Evolutionary conservation across 2,329 filamentous ascomycete species (phyloP).

Genomic region (Clarireedia sp.): DNA sequence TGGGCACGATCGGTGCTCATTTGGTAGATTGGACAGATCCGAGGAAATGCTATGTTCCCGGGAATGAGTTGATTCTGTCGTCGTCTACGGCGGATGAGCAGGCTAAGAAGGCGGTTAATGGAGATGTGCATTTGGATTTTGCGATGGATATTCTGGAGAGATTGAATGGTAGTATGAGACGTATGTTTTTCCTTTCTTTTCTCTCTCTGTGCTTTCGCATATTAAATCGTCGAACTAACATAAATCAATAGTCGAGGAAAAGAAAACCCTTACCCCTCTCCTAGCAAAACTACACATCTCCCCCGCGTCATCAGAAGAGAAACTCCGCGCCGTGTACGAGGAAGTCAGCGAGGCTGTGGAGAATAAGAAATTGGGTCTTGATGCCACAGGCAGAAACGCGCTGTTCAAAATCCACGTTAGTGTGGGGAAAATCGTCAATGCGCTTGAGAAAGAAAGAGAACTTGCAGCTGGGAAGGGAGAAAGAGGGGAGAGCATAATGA

Average conservation of each 20-base stretch:
- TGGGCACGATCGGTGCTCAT: constrained; percentile 71
- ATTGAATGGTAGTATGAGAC: constrained; percentile 56
- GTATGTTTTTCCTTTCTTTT: constrained; percentile 39
- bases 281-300: constrained; percentile 78
- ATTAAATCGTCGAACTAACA: not conserved
- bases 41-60: constrained; percentile 58
- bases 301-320: constrained; percentile 52
- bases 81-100: constrained; percentile 35
- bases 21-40: constrained; percentile 94
- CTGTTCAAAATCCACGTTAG: constrained; percentile 61
- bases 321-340: constrained; percentile 49
- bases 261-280: constrained; percentile 69
- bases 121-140: constrained; percentile 73
- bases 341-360: constrained; percentile 57
- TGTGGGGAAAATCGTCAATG: constrained; percentile 60
- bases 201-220: not conserved
- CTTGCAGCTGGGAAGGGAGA: not conserved
- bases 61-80: constrained; percentile 34
- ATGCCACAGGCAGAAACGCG: constrained; percentile 54
- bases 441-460: constrained; percentile 38
- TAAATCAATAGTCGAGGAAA: constrained; percentile 62
- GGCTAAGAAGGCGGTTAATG: constrained; percentile 58
- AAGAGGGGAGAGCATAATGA: constrained; percentile 15
- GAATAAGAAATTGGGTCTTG: constrained; percentile 45
- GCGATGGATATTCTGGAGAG: constrained; percentile 71